Evolutionary conservation across 257 asterid species (phyloP).

Genomic region (Solanum etuberosum): DNA sequence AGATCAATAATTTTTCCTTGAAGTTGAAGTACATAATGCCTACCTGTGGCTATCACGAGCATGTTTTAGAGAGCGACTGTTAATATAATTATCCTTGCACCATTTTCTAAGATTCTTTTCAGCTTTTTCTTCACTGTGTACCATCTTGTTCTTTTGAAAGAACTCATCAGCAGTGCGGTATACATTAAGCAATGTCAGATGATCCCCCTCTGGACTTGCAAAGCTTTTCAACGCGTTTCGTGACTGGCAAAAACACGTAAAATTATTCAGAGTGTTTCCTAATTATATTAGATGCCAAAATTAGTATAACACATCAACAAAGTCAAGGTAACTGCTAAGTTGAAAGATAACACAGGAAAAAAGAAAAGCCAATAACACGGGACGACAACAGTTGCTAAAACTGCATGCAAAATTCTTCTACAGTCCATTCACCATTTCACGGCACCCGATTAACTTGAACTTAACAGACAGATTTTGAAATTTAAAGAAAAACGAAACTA

Average conservation of each 20-base stretch:
- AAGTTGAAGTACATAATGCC: neutral
- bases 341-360: neutral
- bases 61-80: conserved; percentile 80
- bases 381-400: neutral
- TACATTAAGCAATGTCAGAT: conserved; percentile 72
- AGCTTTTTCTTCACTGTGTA: conserved; percentile 46
- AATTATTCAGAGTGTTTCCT: conserved; percentile 10
- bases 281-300: neutral
- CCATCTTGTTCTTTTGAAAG: conserved; percentile 46
- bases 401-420: neutral
- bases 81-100: conserved; percentile 90
- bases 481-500: neutral
- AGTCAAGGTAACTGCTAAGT: neutral
- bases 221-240: conserved; percentile 67
- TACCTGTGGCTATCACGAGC: conserved; percentile 96
- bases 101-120: conserved; percentile 81
- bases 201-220: conserved; percentile 88
- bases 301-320: conserved; percentile 1
- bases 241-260: conserved; percentile 35
- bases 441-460: neutral
- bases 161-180: conserved; percentile 69
- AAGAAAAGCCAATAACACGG: neutral
- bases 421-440: neutral
- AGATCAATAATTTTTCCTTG: neutral
- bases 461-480: neutral